Conservation (phyloP, 352 stramenopile genomes). For the Pythium catenulatum region DNA sequence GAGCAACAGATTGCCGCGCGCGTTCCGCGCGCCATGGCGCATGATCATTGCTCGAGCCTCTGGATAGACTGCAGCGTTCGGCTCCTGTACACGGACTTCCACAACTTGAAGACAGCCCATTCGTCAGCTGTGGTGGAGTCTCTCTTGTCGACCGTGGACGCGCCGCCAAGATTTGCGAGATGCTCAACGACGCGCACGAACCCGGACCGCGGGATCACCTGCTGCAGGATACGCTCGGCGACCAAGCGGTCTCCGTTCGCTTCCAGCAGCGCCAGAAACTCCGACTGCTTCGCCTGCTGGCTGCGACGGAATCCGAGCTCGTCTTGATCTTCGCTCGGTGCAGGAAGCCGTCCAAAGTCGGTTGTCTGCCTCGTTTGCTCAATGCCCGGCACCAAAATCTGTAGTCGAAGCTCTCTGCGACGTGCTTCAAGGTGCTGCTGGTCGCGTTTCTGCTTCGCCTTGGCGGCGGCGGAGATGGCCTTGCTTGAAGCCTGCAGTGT, state of each 20-base stretch:
- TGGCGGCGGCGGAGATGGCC: conserved; percentile 29
- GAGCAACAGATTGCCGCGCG: conserved; percentile 77
- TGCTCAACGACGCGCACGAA: conserved; percentile 66
- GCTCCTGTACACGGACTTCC: conserved; percentile 76
- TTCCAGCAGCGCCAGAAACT: conserved; percentile 75
- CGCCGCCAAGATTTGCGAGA: conserved; percentile 62
- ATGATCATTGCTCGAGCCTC: conserved; percentile 41
- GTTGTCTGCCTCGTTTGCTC: background rate
- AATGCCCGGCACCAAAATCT: conserved; percentile 67
- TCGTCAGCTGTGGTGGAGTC: conserved; percentile 45
- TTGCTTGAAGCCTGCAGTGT: background rate
- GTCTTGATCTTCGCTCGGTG: background rate
- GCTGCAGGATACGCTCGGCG: conserved; percentile 65
- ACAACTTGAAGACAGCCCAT: conserved; percentile 78
- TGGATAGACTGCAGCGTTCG: conserved; percentile 69
- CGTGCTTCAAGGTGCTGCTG: conserved; percentile 62
- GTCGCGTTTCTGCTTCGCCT: conserved; percentile 59
- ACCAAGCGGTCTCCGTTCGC: conserved; percentile 71
- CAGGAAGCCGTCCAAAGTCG: background rate
- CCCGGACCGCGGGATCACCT: conserved; percentile 48
- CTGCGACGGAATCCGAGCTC: background rate
- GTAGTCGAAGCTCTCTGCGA: conserved; percentile 65
- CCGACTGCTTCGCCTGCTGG: conserved; percentile 23
- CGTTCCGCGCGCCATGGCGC: too few relatives aligned
- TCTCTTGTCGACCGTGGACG: background rate